phyloP scores from a whole-genome alignment of 1,284 basidiomycete genomes.

The Heterobasidion occidentale region DNA sequence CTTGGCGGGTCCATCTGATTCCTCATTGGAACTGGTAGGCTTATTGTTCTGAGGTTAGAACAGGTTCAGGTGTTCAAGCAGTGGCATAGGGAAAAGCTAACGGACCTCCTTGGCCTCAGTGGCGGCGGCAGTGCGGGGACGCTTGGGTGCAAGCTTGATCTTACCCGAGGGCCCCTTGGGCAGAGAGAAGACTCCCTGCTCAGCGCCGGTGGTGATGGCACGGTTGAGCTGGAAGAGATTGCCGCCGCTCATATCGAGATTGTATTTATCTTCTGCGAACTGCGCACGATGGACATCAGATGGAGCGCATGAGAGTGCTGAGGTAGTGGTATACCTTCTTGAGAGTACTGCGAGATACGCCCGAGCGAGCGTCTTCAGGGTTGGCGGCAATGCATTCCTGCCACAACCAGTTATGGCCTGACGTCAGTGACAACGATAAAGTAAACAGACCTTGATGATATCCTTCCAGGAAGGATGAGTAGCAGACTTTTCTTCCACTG shows the following conservation, averaged over 20 bases:
- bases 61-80: slow-evolving; percentile 2
- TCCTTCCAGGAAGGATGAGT: slow-evolving; percentile 54
- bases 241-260: slow-evolving; percentile 45
- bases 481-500: slow-evolving; percentile 20
- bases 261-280: slow-evolving; percentile 71
- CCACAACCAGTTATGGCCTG: neutral
- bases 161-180: slow-evolving; percentile 74
- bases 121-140: slow-evolving; percentile 28
- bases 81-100: neutral
- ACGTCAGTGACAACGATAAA: neutral
- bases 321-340: slow-evolving; percentile 52
- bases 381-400: slow-evolving; percentile 66
- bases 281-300: slow-evolving; percentile 19
- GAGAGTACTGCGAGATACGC: slow-evolving; percentile 71
- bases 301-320: neutral
- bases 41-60: slow-evolving; percentile 29
- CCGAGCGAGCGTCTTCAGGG: slow-evolving; percentile 57
- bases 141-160: slow-evolving; percentile 58
- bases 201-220: slow-evolving; percentile 63
- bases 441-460: slow-evolving; percentile 42
- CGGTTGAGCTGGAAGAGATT: slow-evolving; percentile 63
- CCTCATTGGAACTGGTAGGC: slow-evolving; percentile 30
- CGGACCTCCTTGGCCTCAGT: slow-evolving; percentile 45
- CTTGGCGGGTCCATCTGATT: slow-evolving; percentile 15
- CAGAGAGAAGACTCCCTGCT: slow-evolving; percentile 55